phyloP scores from a whole-genome alignment of 306 rosid genomes.

The Luffa acutangula region DNA sequence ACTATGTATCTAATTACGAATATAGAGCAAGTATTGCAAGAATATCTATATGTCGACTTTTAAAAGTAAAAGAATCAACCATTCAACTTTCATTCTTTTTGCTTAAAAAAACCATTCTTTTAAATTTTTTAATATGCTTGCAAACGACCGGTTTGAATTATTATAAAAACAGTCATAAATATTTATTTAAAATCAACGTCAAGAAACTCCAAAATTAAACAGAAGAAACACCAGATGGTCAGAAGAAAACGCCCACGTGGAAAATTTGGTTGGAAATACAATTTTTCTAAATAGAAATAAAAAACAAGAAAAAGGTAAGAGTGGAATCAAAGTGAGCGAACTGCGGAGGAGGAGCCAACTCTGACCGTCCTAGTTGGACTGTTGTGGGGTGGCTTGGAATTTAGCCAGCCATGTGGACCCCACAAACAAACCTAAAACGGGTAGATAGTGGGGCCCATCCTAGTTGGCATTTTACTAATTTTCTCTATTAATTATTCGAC shows the following conservation, averaged over 20 bases:
- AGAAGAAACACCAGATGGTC: background rate
- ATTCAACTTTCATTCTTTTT: background rate
- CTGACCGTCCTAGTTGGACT: background rate
- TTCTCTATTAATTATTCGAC: background rate
- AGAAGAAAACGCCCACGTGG: constrained; percentile 5
- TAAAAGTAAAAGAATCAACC: too few relatives aligned
- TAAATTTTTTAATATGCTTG: too few relatives aligned
- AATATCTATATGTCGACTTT: too few relatives aligned
- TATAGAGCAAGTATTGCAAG: too few relatives aligned
- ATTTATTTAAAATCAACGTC: background rate
- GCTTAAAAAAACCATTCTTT: too few relatives aligned
- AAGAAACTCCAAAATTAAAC: background rate
- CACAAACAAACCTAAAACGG: background rate
- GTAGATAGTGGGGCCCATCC: background rate
- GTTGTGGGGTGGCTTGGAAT: background rate
- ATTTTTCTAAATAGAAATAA: background rate
- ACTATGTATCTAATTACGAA: too few relatives aligned
- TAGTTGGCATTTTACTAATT: background rate
- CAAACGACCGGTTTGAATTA: too few relatives aligned
- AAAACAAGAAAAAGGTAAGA: background rate
- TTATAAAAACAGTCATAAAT: background rate
- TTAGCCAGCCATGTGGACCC: background rate
- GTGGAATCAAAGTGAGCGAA: background rate
- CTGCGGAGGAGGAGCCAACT: background rate
- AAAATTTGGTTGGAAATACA: background rate